Base-by-base conservation (phyloP, 768 basidiomycete species). In the Tulasnella sp. region DNA sequence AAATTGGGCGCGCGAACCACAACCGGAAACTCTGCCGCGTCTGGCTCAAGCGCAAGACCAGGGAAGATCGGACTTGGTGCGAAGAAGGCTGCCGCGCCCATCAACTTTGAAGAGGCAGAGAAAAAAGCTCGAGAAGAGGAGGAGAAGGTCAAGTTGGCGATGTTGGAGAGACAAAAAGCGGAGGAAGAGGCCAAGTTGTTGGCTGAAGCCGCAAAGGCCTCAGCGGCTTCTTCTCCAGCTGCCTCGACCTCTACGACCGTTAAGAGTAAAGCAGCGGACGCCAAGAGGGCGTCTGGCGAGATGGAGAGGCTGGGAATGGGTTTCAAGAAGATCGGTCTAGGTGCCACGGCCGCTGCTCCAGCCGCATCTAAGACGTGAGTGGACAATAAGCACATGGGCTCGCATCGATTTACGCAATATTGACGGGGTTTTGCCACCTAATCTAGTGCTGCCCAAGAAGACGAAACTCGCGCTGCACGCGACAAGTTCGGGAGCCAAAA, bases 101-200 rank as follows among this genome's bases (percentile, higher is more conserved):
- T 98, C 82, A 92, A 98, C 86, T 99, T 99, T 84, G 98, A 93
- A 27, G 95, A 95, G 82, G 98, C 96, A 0, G 97, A 99, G 85
- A 88, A 92, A 39, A 93, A 93, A 82, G 98, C 98, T 0, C 84
- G 89, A 38, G 97, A 96, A 83, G 98, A 99, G 84, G 96, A 95
- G 36, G 97, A 97, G 85, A 89, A 96, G 79, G 90, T 96, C 84
- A 93, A 94, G 84, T 91, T 96, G 82, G 89, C 98, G 24, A 97
- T 97, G 0, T 98, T 98, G 83, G 95, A 98, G 84, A 89, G 94
- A 27, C 89, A 92, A 83, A 88, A 90, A 56, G 95, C 98, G 84
- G 94, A 93, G 83, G 96, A 96, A 83, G 94, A 92, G 82, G 85
- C 84, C 2, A 80, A 82, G 81, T 81, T 80, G 78, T 34, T 86